A percentile compares a stretch with the other conserved stretches of the same genome.
phyloP scores from a whole-genome alignment of 768 basidiomycete species.

The Suillus lakei region DNA sequence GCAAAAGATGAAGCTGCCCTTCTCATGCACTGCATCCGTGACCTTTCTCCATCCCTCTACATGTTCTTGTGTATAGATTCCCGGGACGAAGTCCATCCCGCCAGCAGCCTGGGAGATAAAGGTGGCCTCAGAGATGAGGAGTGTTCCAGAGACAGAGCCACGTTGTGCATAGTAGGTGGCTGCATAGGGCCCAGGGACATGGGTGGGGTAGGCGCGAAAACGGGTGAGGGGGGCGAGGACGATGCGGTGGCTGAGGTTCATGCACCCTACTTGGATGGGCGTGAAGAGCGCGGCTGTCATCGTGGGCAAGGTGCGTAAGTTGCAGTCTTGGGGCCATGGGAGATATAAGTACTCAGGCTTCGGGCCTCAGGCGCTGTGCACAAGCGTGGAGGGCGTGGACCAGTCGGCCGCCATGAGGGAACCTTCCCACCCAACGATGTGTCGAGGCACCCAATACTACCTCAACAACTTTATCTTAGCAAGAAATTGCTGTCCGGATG shows the following conservation, averaged over 20 bases:
- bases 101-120: constrained; percentile 37
- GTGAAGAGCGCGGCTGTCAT: constrained; percentile 29
- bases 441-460: too few species aligned
- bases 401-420: not conserved
- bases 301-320: not conserved
- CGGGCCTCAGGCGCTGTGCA: too few species aligned
- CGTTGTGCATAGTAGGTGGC: constrained; percentile 45
- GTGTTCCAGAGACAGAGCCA: constrained; percentile 40
- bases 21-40: constrained; percentile 47
- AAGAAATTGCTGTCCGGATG: too few species aligned
- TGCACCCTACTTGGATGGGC: constrained; percentile 34
- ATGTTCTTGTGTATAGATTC: constrained; percentile 55
- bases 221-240: constrained; percentile 44
- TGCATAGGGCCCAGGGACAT: constrained; percentile 36
- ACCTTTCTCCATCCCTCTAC: constrained; percentile 58
- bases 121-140: constrained; percentile 53
- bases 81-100: constrained; percentile 44
- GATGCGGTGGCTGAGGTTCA: constrained; percentile 39
- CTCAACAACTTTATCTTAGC: too few species aligned
- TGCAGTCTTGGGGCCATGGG: not conserved
- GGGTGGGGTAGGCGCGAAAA: constrained; percentile 26
- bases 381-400: not conserved
- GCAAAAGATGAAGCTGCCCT: constrained; percentile 45
- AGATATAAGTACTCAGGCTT: not conserved
- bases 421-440: not conserved